Percentiles rank a stretch among this genome's conserved stretches.
phyloP scores from a whole-genome alignment of 2,329 filamentous ascomycete species.

The Aspergillus sp. region DNA sequence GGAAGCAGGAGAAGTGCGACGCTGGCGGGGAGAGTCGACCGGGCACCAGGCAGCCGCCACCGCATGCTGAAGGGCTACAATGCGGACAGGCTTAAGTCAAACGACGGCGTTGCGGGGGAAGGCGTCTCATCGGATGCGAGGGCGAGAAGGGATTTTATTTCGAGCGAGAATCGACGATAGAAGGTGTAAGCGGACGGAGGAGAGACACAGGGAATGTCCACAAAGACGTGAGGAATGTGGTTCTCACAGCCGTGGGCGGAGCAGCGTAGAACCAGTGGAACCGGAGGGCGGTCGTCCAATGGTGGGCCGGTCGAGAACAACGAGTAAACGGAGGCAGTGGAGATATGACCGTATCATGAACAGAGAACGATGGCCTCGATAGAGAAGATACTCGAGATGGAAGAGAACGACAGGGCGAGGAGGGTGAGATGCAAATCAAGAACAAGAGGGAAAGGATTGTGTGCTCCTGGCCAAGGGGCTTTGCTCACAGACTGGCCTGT shows the following conservation, averaged over 20 bases:
- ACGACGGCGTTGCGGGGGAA: conserved; percentile 1
- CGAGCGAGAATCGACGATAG: neutral
- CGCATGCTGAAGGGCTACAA: conserved; percentile 55
- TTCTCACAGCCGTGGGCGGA: conserved; percentile 9
- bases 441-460: conserved; percentile 4
- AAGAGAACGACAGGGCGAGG: neutral
- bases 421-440: neutral
- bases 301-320: conserved; percentile 10
- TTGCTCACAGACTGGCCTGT: neutral
- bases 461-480: conserved; percentile 10
- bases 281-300: conserved; percentile 5
- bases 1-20: conserved; percentile 60
- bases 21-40: conserved; percentile 54
- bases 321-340: neutral
- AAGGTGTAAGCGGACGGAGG: neutral
- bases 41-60: conserved; percentile 64
- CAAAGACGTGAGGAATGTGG: conserved; percentile 3
- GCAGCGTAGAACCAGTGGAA: conserved; percentile 8
- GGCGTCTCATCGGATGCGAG: conserved; percentile 11
- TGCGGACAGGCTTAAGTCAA: conserved; percentile 15
- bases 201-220: conserved; percentile 2
- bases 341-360: neutral
- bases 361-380: neutral
- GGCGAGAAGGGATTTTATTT: neutral
- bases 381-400: neutral